Base-by-base conservation (phyloP, 2,329 filamentous ascomycete species). In the Monosporascus sp. region DNA sequence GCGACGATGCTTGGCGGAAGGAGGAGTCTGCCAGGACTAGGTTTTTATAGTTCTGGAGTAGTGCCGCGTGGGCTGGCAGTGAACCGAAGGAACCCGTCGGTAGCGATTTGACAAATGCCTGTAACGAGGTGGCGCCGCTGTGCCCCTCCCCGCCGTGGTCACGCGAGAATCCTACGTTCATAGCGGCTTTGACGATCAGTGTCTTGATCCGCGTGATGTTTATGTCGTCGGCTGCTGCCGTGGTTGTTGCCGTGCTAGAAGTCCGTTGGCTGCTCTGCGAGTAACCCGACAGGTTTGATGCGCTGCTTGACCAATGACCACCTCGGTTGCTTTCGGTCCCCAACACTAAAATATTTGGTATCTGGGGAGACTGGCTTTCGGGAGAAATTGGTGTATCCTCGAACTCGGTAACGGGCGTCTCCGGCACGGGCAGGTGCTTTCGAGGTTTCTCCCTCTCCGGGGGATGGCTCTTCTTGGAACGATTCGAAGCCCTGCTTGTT, bases 331-430 rank as follows among this genome's bases (percentile, higher is more conserved):
- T 73, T 24, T 83, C 80, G 5, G 90, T 88, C 3, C 90, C 90
- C 0, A 96, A 80, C 0, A 97, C 86, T 49, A 96, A 79, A 60
- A 97, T 96, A 64, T 96, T 95, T 6, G 90, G 92, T 51, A 91
- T 82, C 39, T 84, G 85, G 0, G 86, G 82, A 7, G 82, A 86
- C 45, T 86, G 83, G 59, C 89, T 89, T 52, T 93, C 89, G 0
- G 88, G 88, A 0, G 91, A 95, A 44, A 90, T 82, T 4, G 89
- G 86, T 0, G 88, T 90, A 65, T 97, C 92, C 68, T 97, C 93
- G 62, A 97, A 97, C 60, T 97, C 91, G 5, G 92, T 97, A 1
- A 93, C 93, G 0, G 92, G 92, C 0, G 92, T 97, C 72, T 97
- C 93, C 1, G 92, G 92, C 5, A 85, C 80, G 2, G 73, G 72